Evolutionary conservation across 345 rosid genomes (phyloP).

Genomic region (Eucalyptus coolabah): DNA sequence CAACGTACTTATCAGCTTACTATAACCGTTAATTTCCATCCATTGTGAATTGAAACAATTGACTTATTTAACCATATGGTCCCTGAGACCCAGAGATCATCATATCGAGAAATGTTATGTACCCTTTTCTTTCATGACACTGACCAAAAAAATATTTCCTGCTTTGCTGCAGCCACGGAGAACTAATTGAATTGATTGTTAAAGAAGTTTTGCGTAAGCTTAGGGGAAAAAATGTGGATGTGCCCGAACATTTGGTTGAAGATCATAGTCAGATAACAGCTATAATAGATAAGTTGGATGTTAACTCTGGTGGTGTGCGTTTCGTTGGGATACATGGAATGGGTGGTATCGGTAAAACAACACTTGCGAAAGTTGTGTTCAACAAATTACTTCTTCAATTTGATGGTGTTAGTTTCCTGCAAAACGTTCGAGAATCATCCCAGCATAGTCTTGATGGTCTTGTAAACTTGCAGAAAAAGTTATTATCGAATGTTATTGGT

Average conservation of each 20-base stretch:
- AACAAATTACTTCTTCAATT: fast-evolving
- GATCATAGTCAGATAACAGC: neutral
- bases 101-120: too few relatives aligned
- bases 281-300: neutral
- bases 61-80: neutral
- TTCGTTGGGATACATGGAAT: neutral
- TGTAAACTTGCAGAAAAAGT: neutral
- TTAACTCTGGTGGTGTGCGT: neutral
- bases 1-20: neutral
- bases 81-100: too few relatives aligned
- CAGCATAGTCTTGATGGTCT: neutral
- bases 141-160: fast-evolving
- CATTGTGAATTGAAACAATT: too few relatives aligned
- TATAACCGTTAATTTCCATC: fast-evolving
- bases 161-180: too few relatives aligned
- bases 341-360: neutral
- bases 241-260: neutral
- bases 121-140: neutral
- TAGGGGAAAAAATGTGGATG: neutral
- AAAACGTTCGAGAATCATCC: neutral
- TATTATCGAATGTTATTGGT: neutral
- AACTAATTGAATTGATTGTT: too few relatives aligned
- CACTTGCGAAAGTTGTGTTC: neutral
- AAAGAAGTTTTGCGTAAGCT: neutral
- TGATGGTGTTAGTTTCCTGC: fast-evolving